Percentiles rank a stretch among this genome's conserved stretches.
These are phyloP conservation scores for Lipomyces chichibuensis DNA, from an alignment of 805 yeast species.

Conservation along the genomic window DNA sequence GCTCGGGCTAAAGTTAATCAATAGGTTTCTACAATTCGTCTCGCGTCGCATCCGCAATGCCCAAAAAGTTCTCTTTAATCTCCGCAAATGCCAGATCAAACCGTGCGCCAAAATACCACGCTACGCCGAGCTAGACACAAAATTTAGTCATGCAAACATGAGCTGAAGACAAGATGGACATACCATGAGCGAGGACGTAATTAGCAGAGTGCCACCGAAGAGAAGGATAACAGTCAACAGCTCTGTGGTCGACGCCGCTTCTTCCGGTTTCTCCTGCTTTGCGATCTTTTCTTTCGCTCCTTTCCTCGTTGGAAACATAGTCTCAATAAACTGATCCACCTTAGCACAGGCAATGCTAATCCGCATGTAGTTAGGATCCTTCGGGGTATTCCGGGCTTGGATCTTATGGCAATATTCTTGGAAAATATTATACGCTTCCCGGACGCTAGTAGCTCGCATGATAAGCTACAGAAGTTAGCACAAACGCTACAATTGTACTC, in stretches of 20 bases:
- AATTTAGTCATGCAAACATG: not conserved
- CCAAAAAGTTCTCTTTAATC: not conserved
- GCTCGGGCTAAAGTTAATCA: not conserved
- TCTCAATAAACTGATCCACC: conserved; percentile 83
- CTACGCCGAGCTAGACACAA: conserved; percentile 33
- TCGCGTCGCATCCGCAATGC: not conserved
- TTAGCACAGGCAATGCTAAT: conserved; percentile 85
- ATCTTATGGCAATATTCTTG: conserved; percentile 71
- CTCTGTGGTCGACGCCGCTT: conserved; percentile 30
- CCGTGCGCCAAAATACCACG: conserved; percentile 41
- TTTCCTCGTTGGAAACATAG: conserved; percentile 35
- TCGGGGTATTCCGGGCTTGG: conserved; percentile 75
- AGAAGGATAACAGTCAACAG: conserved; percentile 32
- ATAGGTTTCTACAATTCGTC: not conserved
- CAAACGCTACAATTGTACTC: not conserved
- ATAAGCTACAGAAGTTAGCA: conserved; percentile 55
- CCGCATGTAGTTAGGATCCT: conserved; percentile 82
- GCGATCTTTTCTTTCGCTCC: not conserved
- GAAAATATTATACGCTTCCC: conserved; percentile 77
- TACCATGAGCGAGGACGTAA: conserved; percentile 23
- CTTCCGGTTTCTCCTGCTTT: conserved; percentile 11
- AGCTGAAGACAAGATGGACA: not conserved
- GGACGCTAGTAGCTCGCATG: conserved; percentile 69
- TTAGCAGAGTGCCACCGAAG: conserved; percentile 27
- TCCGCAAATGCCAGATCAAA: conserved; percentile 41